A percentile compares a stretch with the other conserved stretches of the same genome.
These are phyloP conservation scores for Fusarium pseudoanthophilum DNA, from an alignment of 2,329 filamentous ascomycete genomes.

Conservation along the genomic window DNA sequence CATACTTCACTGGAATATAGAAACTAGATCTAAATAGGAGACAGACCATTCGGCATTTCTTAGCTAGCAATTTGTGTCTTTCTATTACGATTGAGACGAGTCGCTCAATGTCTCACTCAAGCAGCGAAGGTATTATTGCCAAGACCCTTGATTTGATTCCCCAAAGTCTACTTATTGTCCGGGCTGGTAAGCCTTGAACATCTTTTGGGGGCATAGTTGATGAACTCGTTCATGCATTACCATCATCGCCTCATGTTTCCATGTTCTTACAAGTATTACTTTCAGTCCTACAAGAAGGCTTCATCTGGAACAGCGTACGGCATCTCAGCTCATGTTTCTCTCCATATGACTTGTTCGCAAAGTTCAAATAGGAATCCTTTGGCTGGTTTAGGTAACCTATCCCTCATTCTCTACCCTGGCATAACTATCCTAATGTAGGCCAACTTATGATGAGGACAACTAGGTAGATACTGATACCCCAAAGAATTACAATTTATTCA, in stretches of 20 bases:
- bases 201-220: too few relatives aligned
- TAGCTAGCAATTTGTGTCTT: not conserved
- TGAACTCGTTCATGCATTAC: too few relatives aligned
- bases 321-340: too few relatives aligned
- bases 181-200: too few relatives aligned
- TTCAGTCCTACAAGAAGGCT: too few relatives aligned
- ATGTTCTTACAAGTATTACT: too few relatives aligned
- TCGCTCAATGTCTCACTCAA: not conserved
- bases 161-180: too few relatives aligned
- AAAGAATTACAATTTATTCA: not conserved
- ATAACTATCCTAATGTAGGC: not conserved
- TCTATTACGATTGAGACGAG: not conserved
- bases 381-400: too few relatives aligned
- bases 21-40: not conserved
- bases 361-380: too few relatives aligned
- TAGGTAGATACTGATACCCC: accelerated
- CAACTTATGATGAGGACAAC: not conserved
- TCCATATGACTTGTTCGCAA: too few relatives aligned
- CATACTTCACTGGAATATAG: not conserved
- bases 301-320: too few relatives aligned
- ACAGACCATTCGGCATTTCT: not conserved
- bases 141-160: accelerated
- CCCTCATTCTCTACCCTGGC: not conserved
- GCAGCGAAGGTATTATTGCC: accelerated
- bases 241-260: too few relatives aligned